A percentile compares a stretch with the other conserved stretches of the same genome.
phyloP scores from a whole-genome alignment of 805 yeast species.

The Clavispora santaluciae region DNA sequence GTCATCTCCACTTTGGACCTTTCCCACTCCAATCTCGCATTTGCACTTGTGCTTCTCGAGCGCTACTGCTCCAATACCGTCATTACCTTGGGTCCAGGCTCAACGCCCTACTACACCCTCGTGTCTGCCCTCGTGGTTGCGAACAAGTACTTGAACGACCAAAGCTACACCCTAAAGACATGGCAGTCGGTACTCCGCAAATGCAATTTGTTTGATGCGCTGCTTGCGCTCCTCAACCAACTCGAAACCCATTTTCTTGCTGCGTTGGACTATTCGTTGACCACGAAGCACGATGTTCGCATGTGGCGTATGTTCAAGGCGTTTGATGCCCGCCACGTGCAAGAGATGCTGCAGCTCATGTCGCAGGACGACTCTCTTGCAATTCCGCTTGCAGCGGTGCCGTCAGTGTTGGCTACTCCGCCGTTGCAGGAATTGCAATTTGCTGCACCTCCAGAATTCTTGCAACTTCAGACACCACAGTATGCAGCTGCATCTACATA shows the following conservation, averaged over 20 bases:
- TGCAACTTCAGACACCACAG: not conserved
- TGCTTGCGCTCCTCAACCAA: conserved; percentile 14
- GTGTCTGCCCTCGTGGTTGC: conserved; percentile 15
- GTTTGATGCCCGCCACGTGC: not conserved
- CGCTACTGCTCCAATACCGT: conserved; percentile 11
- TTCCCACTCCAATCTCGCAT: conserved; percentile 12
- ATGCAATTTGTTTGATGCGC: conserved; percentile 7
- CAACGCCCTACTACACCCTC: conserved; percentile 12
- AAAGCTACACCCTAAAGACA: conserved; percentile 46
- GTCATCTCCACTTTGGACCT: conserved; percentile 15
- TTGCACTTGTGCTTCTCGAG: conserved; percentile 12
- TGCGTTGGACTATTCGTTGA: conserved; percentile 10
- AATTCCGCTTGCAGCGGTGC: not conserved
- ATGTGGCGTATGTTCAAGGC: conserved; percentile 9
- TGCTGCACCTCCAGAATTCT: not conserved
- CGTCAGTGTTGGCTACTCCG: not conserved
- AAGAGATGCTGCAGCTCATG: not conserved
- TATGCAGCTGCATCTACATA: not conserved
- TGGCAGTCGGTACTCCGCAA: conserved; percentile 32
- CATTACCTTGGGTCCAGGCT: conserved; percentile 7
- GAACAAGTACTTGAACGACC: conserved; percentile 45
- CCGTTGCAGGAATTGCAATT: not conserved
- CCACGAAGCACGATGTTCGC: conserved; percentile 6
- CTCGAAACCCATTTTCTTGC: conserved; percentile 15
- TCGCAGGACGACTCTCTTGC: not conserved